Conservation (phyloP, 805 yeast genomes). For the Kluyveromyces aestuarii region DNA sequence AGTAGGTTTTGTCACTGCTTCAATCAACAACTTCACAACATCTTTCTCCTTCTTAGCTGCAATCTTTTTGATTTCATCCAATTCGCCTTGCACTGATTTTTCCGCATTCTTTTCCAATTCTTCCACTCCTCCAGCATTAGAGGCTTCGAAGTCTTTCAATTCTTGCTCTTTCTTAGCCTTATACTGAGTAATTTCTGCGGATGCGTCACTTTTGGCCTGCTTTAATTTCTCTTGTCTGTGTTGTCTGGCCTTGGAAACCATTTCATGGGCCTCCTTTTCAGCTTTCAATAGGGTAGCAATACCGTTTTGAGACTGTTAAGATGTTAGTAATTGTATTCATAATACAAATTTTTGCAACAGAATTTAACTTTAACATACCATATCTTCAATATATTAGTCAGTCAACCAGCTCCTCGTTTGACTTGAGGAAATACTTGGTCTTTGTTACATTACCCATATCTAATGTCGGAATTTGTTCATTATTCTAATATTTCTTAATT, state of each 20-base stretch:
- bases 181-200: conserved; percentile 78
- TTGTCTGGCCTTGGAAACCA: conserved; percentile 86
- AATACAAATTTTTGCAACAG: too few relatives aligned
- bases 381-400: background rate
- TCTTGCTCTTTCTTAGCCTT: conserved; percentile 77
- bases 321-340: background rate
- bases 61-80: conserved; percentile 55
- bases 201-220: conserved; percentile 92
- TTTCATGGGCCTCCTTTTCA: conserved; percentile 95
- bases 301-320: conserved; percentile 26
- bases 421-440: too few relatives aligned
- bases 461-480: background rate
- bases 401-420: too few relatives aligned
- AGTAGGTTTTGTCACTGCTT: conserved; percentile 68
- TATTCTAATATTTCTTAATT: background rate
- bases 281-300: conserved; percentile 44
- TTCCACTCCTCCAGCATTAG: conserved; percentile 52
- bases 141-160: conserved; percentile 59
- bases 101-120: conserved; percentile 64
- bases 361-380: background rate
- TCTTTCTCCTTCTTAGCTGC: conserved; percentile 52
- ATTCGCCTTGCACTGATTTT: conserved; percentile 57
- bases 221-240: conserved; percentile 71
- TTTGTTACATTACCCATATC: background rate
- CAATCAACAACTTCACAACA: conserved; percentile 70